A percentile compares a stretch with the other conserved stretches of the same genome.
These are phyloP conservation scores for Salix udensis DNA, from an alignment of 345 rosid genomes.

Conservation along the genomic window DNA sequence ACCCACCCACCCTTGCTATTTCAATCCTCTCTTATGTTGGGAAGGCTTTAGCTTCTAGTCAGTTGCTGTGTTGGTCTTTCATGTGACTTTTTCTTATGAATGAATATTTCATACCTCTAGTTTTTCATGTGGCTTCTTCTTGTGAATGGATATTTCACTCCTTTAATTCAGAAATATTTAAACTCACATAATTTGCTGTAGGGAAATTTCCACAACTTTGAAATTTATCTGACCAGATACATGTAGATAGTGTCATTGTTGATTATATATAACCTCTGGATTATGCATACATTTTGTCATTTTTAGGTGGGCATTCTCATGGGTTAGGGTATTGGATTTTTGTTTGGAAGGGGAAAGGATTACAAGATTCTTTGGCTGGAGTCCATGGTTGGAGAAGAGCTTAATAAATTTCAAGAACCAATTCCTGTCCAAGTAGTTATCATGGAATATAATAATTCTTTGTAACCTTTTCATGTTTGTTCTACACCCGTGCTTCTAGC, in stretches of 20 bases:
- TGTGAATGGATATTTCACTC: too few species aligned
- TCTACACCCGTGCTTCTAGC: too few species aligned
- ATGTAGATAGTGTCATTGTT: conserved; percentile 1
- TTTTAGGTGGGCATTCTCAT: background rate
- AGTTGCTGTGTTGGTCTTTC: background rate
- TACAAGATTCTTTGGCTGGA: too few species aligned
- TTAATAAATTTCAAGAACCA: too few species aligned
- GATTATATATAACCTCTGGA: background rate
- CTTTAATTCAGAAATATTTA: background rate
- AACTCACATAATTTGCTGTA: background rate
- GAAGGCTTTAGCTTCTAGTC: background rate
- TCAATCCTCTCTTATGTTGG: background rate
- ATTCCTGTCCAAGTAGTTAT: too few species aligned
- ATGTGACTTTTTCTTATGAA: background rate
- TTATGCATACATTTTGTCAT: too few species aligned
- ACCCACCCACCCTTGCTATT: background rate
- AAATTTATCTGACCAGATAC: background rate
- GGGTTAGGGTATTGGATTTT: background rate
- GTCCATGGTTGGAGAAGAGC: too few species aligned
- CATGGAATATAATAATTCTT: too few species aligned
- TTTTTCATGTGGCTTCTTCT: background rate
- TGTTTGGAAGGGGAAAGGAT: too few species aligned
- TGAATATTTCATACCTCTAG: too few species aligned
- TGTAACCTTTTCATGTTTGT: too few species aligned
- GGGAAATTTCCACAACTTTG: conserved; percentile 1